Conservation (phyloP, 2,329 filamentous ascomycete genomes). For the Thelonectria discophora region DNA sequence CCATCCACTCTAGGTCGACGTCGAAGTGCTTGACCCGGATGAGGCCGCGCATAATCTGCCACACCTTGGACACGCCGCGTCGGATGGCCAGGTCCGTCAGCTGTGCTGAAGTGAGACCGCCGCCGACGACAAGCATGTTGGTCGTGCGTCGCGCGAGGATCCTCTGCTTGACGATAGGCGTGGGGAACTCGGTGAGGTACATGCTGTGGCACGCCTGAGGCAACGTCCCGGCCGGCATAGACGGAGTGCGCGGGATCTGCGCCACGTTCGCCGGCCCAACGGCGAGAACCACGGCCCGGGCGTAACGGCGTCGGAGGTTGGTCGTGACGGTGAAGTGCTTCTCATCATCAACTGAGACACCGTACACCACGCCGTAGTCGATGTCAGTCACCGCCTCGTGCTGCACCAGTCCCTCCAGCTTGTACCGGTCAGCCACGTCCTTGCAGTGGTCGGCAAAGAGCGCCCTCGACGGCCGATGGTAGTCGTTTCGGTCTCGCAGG, state of each 20-base stretch:
- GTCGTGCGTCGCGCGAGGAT: constrained; percentile 62
- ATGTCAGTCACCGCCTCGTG: constrained; percentile 70
- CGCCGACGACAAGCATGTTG: constrained; percentile 75
- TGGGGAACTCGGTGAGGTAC: constrained; percentile 68
- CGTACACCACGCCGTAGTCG: constrained; percentile 61
- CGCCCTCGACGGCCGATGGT: constrained; percentile 69
- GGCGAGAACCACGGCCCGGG: constrained; percentile 73
- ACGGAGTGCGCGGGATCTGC: constrained; percentile 52
- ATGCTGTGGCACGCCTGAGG: constrained; percentile 70
- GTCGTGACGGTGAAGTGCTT: constrained; percentile 73
- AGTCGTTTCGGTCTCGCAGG: constrained; percentile 73
- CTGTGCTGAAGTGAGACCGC: constrained; percentile 80
- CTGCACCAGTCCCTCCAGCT: constrained; percentile 59
- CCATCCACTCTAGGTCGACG: constrained; percentile 79
- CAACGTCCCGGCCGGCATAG: constrained; percentile 40
- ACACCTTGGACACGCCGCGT: constrained; percentile 72
- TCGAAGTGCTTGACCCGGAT: constrained; percentile 78
- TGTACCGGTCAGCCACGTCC: constrained; percentile 65
- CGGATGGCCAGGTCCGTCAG: constrained; percentile 72
- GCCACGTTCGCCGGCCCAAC: constrained; percentile 74
- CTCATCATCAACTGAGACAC: constrained; percentile 55
- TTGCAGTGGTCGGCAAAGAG: constrained; percentile 71
- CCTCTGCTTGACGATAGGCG: constrained; percentile 59
- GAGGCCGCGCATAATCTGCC: constrained; percentile 71
- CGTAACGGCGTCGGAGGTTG: constrained; percentile 61